These are phyloP conservation scores for Yamadazyma ubonensis DNA, from an alignment of 805 yeast genomes.

Conservation along the genomic window DNA sequence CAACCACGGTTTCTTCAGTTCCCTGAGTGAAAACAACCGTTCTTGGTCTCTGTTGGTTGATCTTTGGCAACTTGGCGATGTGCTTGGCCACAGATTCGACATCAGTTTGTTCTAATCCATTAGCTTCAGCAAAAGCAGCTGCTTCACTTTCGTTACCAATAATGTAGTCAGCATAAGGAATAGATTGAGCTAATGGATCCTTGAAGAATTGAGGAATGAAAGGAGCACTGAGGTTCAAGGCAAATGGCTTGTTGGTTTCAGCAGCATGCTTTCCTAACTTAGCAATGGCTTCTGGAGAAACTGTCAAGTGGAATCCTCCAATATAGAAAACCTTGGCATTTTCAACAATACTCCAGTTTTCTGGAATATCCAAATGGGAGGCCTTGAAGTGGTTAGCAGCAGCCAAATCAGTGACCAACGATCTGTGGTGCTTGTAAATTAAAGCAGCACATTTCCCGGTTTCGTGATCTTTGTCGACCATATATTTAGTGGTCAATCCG, in stretches of 20 bases:
- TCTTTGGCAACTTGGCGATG: constrained; percentile 78
- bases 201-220: constrained; percentile 95
- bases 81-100: constrained; percentile 76
- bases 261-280: constrained; percentile 92
- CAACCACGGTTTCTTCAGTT: constrained; percentile 83
- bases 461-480: constrained; percentile 69
- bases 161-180: constrained; percentile 87
- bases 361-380: constrained; percentile 80
- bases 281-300: constrained; percentile 90
- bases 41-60: constrained; percentile 65
- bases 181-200: constrained; percentile 73
- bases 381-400: constrained; percentile 98
- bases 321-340: constrained; percentile 81
- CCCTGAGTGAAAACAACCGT: constrained; percentile 95
- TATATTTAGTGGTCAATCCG: constrained; percentile 85
- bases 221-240: constrained; percentile 92
- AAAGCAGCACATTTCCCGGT: constrained; percentile 99
- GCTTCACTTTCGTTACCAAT: constrained; percentile 98
- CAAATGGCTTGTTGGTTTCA: constrained; percentile 69
- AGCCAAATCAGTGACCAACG: constrained; percentile 91
- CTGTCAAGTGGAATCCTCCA: constrained; percentile 99
- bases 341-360: constrained; percentile 86
- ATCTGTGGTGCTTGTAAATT: constrained; percentile 83
- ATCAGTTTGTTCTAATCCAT: constrained; percentile 60
- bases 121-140: constrained; percentile 87